Conservation (phyloP, 768 basidiomycete species). For the Mycena filopes region DNA sequence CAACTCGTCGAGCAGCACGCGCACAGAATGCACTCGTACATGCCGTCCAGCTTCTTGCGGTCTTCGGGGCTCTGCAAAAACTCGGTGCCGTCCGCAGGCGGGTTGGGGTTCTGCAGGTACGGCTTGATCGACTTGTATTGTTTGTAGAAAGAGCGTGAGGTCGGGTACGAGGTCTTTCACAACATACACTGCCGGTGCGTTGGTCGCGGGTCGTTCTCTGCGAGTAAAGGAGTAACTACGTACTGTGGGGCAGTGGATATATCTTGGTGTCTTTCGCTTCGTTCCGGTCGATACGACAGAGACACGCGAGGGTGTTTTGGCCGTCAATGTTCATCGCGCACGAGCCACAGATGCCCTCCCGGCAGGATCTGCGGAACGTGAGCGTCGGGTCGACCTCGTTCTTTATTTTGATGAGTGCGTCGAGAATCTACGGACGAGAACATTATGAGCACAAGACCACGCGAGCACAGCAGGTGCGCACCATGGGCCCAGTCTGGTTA, state of each 20-base stretch:
- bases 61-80: slow-evolving; percentile 92
- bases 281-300: slow-evolving; percentile 92
- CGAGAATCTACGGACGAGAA: slow-evolving; percentile 67
- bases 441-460: slow-evolving; percentile 1
- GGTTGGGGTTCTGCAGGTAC: slow-evolving; percentile 93
- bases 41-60: slow-evolving; percentile 93
- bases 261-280: slow-evolving; percentile 82
- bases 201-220: not conserved
- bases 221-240: slow-evolving; percentile 42
- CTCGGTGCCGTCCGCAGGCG: slow-evolving; percentile 75
- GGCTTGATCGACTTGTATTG: slow-evolving; percentile 99
- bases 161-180: slow-evolving; percentile 98
- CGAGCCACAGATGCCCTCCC: slow-evolving; percentile 97
- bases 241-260: slow-evolving; percentile 97
- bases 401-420: slow-evolving; percentile 98
- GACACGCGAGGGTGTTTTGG: slow-evolving; percentile 96
- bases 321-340: slow-evolving; percentile 99
- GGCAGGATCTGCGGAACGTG: slow-evolving; percentile 93
- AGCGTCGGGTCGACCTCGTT: slow-evolving; percentile 97
- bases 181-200: slow-evolving; percentile 82
- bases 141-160: slow-evolving; percentile 93
- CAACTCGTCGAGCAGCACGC: slow-evolving; percentile 98
- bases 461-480: slow-evolving; percentile 40
- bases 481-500: slow-evolving; percentile 96
- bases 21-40: slow-evolving; percentile 98